Evolutionary conservation across 192 early-diverging fungal species (phyloP).

Genomic region (Phlyctochytrium bullatum): DNA sequence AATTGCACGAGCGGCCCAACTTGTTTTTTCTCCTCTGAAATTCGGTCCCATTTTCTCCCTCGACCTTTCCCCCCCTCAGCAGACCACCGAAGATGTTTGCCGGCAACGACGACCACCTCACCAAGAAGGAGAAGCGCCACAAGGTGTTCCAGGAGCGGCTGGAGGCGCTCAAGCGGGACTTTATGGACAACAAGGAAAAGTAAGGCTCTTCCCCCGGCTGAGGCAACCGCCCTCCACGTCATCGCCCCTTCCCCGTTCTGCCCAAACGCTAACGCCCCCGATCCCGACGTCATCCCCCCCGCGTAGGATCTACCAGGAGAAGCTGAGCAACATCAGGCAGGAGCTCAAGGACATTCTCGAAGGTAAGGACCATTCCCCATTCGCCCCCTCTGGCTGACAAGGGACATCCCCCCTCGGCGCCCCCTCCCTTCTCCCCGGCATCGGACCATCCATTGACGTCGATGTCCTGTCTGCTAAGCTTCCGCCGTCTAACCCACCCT

Average conservation of each 20-base stretch:
- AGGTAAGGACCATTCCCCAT: constrained; percentile 8
- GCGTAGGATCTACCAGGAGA: constrained; percentile 30
- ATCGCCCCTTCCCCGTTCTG: not conserved
- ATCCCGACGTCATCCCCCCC: constrained; percentile 2
- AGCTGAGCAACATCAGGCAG: constrained; percentile 28
- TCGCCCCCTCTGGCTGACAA: too few relatives aligned
- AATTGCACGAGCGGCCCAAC: too few relatives aligned
- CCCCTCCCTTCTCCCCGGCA: not conserved
- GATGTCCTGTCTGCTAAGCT: not conserved
- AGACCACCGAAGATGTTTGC: too few relatives aligned
- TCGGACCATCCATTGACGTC: not conserved
- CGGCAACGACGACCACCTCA: constrained; percentile 13
- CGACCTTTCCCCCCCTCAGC: too few relatives aligned
- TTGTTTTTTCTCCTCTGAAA: too few relatives aligned
- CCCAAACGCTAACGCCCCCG: not conserved
- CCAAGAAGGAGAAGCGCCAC: constrained; percentile 53
- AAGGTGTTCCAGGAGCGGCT: constrained; percentile 55
- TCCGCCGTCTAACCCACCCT: not conserved
- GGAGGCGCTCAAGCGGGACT: constrained; percentile 57
- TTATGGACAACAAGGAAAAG: constrained; percentile 60
- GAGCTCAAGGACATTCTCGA: constrained; percentile 29
- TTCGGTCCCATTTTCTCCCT: too few relatives aligned
- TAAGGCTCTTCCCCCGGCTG: constrained; percentile 22
- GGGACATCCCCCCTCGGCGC: not conserved
- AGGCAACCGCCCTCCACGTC: not conserved